A percentile compares a stretch with the other conserved stretches of the same genome.
Conservation (phyloP, 2,329 filamentous ascomycete species). For the Mariannaea sp. region DNA sequence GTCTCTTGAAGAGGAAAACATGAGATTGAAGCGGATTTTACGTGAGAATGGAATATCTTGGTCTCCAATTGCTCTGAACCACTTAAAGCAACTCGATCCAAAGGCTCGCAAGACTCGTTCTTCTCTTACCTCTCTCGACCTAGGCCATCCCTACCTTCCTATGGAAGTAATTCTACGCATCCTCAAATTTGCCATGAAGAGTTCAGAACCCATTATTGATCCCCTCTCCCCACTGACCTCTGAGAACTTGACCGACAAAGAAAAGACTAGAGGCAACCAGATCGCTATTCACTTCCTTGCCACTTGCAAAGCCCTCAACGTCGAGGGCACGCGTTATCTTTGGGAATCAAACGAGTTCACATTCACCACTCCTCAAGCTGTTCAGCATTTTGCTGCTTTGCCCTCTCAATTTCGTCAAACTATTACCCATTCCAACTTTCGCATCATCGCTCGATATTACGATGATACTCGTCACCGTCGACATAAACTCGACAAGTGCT, state of each 20-base stretch:
- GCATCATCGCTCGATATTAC: constrained; percentile 60
- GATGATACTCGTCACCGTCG: constrained; percentile 52
- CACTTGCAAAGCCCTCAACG: constrained; percentile 55
- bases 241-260: constrained; percentile 50
- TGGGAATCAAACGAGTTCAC: constrained; percentile 59
- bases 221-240: constrained; percentile 52
- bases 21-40: constrained; percentile 55
- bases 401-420: constrained; percentile 47
- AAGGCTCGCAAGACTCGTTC: constrained; percentile 43
- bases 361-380: constrained; percentile 57
- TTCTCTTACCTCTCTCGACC: constrained; percentile 37
- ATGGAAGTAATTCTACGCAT: constrained; percentile 59
- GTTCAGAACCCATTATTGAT: constrained; percentile 56
- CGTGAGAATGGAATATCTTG: constrained; percentile 58
- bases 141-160: constrained; percentile 51
- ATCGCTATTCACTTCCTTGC: constrained; percentile 59
- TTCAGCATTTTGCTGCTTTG: constrained; percentile 56
- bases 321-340: constrained; percentile 55
- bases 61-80: constrained; percentile 46
- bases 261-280: constrained; percentile 52
- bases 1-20: constrained; percentile 54
- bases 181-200: constrained; percentile 56
- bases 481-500: constrained; percentile 48
- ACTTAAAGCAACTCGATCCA: constrained; percentile 40
- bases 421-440: constrained; percentile 54